Conservation (phyloP, 306 rosid species). For the Hippophae rhamnoides region DNA sequence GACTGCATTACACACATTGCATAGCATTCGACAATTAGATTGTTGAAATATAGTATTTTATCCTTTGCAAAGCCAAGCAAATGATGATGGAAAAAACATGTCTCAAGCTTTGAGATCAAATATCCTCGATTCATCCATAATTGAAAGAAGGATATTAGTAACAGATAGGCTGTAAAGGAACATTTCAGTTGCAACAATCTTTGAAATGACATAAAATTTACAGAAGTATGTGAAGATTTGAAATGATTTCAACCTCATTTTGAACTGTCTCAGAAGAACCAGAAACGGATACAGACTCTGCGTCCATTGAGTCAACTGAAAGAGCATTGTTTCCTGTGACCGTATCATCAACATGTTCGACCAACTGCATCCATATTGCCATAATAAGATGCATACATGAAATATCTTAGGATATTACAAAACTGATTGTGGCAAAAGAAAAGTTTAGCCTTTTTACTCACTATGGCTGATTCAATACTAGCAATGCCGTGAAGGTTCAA, state of each 20-base stretch:
- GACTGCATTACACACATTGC: constrained; percentile 2
- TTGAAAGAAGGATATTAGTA: background rate
- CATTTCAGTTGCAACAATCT: background rate
- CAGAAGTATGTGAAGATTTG: constrained; percentile 44
- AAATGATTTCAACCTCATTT: constrained; percentile 41
- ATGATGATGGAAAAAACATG: background rate
- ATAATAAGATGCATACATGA: constrained; percentile 15
- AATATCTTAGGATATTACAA: constrained; percentile 17
- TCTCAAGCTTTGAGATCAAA: background rate
- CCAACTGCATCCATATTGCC: constrained; percentile 44
- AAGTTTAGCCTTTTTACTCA: constrained; percentile 34
- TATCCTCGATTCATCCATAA: background rate
- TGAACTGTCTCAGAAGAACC: constrained; percentile 38
- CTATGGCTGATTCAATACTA: constrained; percentile 68
- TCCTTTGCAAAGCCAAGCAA: background rate
- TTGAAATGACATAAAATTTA: constrained; percentile 24
- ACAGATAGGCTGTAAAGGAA: background rate
- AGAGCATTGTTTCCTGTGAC: constrained; percentile 21
- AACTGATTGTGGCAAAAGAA: constrained; percentile 7
- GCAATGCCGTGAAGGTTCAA: constrained; percentile 79
- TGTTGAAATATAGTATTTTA: background rate
- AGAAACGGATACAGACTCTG: constrained; percentile 30
- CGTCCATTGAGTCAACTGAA: constrained; percentile 52
- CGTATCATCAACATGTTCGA: constrained; percentile 45
- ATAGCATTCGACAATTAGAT: background rate